Base-by-base conservation (phyloP, 1,284 basidiomycete genomes). In the Apiotrichum veenhuisii region DNA sequence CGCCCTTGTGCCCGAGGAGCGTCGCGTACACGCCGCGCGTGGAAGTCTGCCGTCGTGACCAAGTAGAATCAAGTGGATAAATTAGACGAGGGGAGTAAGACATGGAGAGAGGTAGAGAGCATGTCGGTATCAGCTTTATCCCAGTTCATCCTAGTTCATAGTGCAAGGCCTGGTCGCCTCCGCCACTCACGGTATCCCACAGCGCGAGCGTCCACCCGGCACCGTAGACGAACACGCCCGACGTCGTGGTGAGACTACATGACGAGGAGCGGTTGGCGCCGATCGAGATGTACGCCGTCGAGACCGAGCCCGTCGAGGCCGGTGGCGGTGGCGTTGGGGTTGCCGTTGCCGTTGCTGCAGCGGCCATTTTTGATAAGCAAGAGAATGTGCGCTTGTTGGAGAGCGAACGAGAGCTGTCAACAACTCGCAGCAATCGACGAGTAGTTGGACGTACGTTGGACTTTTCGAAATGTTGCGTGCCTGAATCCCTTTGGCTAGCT, bases 211-310 rank as follows among this genome's bases (percentile, higher is more conserved):
- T 78, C 55, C 81, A 85, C n/a, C 85, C 85, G 0, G 89, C 85
- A 20, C 87, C 93, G 64, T 88, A 92, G 0, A 86, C 88, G 38
- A 91, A 77, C 2, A 87, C 74, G 2, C 85, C 85, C 1, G 75
- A 30, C 1, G 83, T 46, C 0, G 50, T 74, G 67, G 84, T 81
- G 12, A 86, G 86, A 2, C 84, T 83, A 64, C 71, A 70, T 5
- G 86, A 82, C 42, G 83, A 81, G 68, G 86, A 83, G 34, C 91
- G 82, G 70, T 95, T 96, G 17, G 84, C 82, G 8, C 90, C 84
- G 1, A 88, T 84, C 2, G 89, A 81, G 50, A 90, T 86, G 74
- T 94, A 94, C 17, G 63, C 61, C n/a, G 82, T 75, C 9, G 61
- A 33, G 14, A 38, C 38, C 8, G 47, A 26, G 10, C 23, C 42